Conservation (phyloP, 1,284 basidiomycete species). For the Hemileia vastatrix region DNA sequence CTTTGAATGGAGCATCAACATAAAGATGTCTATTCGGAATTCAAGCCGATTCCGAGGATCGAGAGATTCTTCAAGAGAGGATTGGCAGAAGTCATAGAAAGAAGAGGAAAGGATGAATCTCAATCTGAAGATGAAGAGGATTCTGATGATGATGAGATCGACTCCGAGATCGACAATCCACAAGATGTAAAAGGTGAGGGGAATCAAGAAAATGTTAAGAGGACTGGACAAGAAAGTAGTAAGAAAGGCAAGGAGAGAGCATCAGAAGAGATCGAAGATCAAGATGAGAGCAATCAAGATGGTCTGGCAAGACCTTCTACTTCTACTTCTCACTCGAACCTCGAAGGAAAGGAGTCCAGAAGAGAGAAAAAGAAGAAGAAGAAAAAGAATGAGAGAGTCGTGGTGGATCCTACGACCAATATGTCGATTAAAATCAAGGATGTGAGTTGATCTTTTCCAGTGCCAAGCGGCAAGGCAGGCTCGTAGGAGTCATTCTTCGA, state of each 20-base stretch:
- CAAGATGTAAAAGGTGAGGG: not conserved
- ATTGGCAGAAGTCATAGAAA: constrained; percentile 25
- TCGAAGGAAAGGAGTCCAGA: not conserved
- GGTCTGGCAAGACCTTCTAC: not conserved
- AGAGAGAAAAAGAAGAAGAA: not conserved
- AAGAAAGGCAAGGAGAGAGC: not conserved
- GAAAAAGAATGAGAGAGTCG: no score
- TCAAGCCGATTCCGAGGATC: constrained; percentile 28
- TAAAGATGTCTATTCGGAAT: constrained; percentile 28
- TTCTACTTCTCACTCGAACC: not conserved
- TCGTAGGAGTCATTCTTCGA: no score
- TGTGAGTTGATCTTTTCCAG: no score
- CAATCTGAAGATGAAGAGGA: constrained; percentile 25
- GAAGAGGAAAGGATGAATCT: constrained; percentile 2
- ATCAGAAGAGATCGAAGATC: not conserved
- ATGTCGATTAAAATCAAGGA: no score
- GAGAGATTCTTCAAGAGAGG: constrained; percentile 31
- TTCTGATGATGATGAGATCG: not conserved
- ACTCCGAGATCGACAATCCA: not conserved
- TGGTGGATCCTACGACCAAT: not conserved
- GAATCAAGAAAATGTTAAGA: not conserved
- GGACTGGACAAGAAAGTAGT: not conserved
- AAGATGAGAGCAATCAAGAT: not conserved
- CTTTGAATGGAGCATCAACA: constrained; percentile 9
- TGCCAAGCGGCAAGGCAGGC: no score